These are phyloP conservation scores for Paramecium caudatum DNA, from an alignment of 73 alveolate species.

Conservation along the genomic window DNA sequence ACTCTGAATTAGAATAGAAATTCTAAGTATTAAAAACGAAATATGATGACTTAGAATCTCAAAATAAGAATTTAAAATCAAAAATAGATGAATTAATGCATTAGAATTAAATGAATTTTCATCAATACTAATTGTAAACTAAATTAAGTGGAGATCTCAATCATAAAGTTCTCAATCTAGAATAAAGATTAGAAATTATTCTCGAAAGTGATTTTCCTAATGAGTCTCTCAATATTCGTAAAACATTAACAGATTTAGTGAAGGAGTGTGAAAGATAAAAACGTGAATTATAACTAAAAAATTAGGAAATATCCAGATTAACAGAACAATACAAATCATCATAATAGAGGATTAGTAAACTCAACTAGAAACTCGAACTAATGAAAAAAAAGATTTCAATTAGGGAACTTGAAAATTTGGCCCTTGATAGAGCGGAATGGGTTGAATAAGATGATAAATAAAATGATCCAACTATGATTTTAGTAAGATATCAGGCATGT, in stretches of 20 bases:
- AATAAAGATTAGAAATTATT: conserved; percentile 31
- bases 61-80: background rate
- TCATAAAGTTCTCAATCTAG: conserved; percentile 32
- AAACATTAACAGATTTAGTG: conserved; percentile 64
- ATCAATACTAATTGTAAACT: background rate
- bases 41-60: background rate
- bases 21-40: background rate
- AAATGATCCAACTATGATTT: conserved; percentile 47
- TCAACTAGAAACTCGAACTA: conserved; percentile 12
- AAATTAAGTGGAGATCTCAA: conserved; percentile 38
- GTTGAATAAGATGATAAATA: conserved; percentile 40
- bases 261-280: conserved; percentile 60
- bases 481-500: conserved; percentile 5
- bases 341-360: background rate
- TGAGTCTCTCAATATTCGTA: background rate
- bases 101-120: conserved; percentile 13
- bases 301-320: conserved; percentile 12
- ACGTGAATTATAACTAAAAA: conserved; percentile 35
- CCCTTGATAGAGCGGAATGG: conserved; percentile 5
- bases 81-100: conserved; percentile 12
- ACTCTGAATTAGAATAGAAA: background rate
- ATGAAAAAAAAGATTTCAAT: conserved; percentile 61
- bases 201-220: conserved; percentile 32
- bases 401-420: conserved; percentile 9
- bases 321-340: conserved; percentile 35